Percentiles rank a stretch among this genome's conserved stretches.
These are phyloP conservation scores for Fragilaria crotonensis DNA, from an alignment of 108 stramenopile genomes.

Conservation along the genomic window DNA sequence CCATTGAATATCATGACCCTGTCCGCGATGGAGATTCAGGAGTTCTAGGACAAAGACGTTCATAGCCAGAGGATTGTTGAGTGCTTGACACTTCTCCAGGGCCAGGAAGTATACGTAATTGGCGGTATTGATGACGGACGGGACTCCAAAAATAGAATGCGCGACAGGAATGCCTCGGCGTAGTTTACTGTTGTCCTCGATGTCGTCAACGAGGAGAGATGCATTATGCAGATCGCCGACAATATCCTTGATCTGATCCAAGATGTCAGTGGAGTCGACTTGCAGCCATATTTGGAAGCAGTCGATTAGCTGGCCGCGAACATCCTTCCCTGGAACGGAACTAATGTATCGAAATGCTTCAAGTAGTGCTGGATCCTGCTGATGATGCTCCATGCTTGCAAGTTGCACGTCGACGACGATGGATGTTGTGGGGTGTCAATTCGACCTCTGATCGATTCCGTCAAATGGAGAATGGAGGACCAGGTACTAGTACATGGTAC, in stretches of 20 bases:
- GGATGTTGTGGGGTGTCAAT: too few relatives aligned
- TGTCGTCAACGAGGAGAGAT: slow-evolving; percentile 91
- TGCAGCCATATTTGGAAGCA: slow-evolving; percentile 79
- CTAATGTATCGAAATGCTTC: slow-evolving; percentile 81
- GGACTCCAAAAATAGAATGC: slow-evolving; percentile 89
- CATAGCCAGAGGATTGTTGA: slow-evolving; percentile 64
- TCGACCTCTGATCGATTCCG: too few relatives aligned
- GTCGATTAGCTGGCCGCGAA: slow-evolving; percentile 70
- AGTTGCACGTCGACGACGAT: too few relatives aligned
- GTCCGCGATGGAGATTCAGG: slow-evolving; percentile 90
- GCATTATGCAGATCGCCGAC: slow-evolving; percentile 93
- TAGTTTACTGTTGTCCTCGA: slow-evolving; percentile 92
- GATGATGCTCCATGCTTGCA: too few relatives aligned
- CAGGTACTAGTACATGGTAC: too few relatives aligned
- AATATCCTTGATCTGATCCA: slow-evolving; percentile 56
- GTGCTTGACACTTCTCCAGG: slow-evolving; percentile 65
- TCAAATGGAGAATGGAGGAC: too few relatives aligned
- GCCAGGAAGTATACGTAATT: slow-evolving; percentile 96
- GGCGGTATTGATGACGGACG: slow-evolving; percentile 89
- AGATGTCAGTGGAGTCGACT: slow-evolving; percentile 30
- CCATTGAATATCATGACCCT: slow-evolving; percentile 88
- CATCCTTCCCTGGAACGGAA: slow-evolving; percentile 74
- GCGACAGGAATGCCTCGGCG: slow-evolving; percentile 89
- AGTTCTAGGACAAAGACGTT: slow-evolving; percentile 81
- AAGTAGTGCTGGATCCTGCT: slow-evolving; percentile 29